Evolutionary conservation across 139 green algal species (phyloP).

Genomic region (Picochlorum sp.): DNA sequence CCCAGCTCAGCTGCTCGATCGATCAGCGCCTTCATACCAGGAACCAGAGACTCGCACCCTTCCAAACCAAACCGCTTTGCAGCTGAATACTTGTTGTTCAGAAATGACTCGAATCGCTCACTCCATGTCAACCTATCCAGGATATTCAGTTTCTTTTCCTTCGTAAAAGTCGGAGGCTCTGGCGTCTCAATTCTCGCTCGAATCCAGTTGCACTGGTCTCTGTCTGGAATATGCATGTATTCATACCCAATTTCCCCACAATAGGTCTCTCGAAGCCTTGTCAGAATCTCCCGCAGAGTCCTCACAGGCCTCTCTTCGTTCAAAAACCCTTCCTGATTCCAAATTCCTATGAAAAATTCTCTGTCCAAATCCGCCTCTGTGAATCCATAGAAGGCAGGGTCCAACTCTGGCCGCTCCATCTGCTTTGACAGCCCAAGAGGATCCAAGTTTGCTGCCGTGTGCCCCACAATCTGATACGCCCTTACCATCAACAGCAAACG

Average conservation of each 20-base stretch:
- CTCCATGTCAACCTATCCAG: conserved; percentile 88
- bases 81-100: conserved; percentile 89
- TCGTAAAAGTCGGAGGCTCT: conserved; percentile 26
- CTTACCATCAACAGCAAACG: conserved; percentile 85
- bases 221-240: conserved; percentile 98
- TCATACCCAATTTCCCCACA: conserved; percentile 70
- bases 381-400: conserved; percentile 89
- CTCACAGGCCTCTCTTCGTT: conserved; percentile 67
- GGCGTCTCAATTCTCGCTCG: conserved; percentile 73
- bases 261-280: conserved; percentile 80
- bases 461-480: conserved; percentile 82
- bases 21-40: conserved; percentile 93
- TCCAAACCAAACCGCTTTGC: conserved; percentile 86
- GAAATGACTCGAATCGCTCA: conserved; percentile 94
- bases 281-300: conserved; percentile 81
- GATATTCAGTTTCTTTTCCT: conserved; percentile 70
- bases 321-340: conserved; percentile 84
- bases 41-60: conserved; percentile 89
- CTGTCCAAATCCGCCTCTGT: conserved; percentile 86
- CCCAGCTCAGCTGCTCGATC: conserved; percentile 81
- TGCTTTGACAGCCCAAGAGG: conserved; percentile 73
- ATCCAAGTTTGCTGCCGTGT: conserved; percentile 82
- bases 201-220: conserved; percentile 94
- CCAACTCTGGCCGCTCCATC: conserved; percentile 51
- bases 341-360: conserved; percentile 96